phyloP scores from a whole-genome alignment of 805 yeast species.

The Candida orba region DNA sequence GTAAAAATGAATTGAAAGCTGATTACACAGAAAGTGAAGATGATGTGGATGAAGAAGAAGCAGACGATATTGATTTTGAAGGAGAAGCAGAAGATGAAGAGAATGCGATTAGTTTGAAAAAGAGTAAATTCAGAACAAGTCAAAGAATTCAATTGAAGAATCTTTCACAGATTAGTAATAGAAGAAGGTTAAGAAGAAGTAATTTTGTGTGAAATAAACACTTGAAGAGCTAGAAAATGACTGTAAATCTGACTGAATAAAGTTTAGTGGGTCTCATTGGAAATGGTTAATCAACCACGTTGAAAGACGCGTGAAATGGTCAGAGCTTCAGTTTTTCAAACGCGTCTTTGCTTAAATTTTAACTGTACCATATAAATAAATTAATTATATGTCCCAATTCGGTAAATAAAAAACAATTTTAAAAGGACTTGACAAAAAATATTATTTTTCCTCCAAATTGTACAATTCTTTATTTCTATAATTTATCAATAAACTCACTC shows the following conservation, averaged over 20 bases:
- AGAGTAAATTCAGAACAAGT: constrained; percentile 13
- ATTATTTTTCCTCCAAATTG: too few species aligned
- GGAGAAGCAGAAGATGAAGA: constrained; percentile 12
- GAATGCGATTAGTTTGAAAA: constrained; percentile 18
- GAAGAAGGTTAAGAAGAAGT: constrained; percentile 15
- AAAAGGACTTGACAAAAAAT: background rate
- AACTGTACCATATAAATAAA: background rate
- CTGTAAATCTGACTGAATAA: too few species aligned
- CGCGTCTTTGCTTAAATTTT: background rate
- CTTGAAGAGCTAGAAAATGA: background rate
- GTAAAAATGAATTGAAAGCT: background rate
- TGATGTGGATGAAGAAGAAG: constrained; percentile 1
- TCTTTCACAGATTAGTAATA: constrained; percentile 17
- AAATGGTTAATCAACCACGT: too few species aligned
- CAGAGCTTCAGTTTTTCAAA: background rate
- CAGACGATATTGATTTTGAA: constrained; percentile 7
- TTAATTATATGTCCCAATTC: background rate
- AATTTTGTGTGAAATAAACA: background rate
- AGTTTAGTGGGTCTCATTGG: too few species aligned
- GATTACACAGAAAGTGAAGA: background rate
- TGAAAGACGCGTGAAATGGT: too few species aligned
- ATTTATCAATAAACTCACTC: too few species aligned
- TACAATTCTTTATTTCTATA: background rate
- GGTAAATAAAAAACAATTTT: background rate
- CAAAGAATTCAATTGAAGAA: constrained; percentile 19